These are phyloP conservation scores for Epicoccum sorghinum DNA, from an alignment of 2,329 filamentous ascomycete species.

Conservation along the genomic window DNA sequence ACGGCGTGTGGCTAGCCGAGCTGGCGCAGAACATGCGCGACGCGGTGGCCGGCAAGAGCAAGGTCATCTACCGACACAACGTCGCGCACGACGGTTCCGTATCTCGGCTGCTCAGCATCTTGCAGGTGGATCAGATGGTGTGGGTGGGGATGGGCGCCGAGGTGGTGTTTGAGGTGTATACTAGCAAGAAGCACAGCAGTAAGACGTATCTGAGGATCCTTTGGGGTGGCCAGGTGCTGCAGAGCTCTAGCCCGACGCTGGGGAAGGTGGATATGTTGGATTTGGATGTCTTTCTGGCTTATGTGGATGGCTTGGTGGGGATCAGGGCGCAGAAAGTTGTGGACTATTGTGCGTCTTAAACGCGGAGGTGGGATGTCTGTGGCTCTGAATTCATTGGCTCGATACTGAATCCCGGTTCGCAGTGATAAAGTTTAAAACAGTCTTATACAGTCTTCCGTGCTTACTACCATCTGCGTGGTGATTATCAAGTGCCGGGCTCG, in stretches of 20 bases:
- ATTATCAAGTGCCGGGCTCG: not conserved
- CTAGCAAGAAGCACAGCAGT: conserved; percentile 15
- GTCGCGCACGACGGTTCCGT: conserved; percentile 81
- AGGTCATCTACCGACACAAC: conserved; percentile 71
- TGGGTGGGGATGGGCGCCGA: conserved; percentile 86
- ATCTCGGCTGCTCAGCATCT: conserved; percentile 68
- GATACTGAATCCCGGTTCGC: too few species aligned
- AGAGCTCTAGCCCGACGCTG: conserved; percentile 71
- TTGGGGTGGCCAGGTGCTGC: conserved; percentile 71
- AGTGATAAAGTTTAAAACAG: too few species aligned
- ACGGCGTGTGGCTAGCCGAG: conserved; percentile 77
- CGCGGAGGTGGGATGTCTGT: not conserved
- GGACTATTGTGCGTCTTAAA: conserved; percentile 38
- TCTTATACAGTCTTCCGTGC: not conserved
- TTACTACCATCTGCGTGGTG: not conserved
- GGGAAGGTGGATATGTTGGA: conserved; percentile 74
- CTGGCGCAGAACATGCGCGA: conserved; percentile 69
- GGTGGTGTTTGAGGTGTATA: conserved; percentile 75
- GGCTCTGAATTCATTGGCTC: too few species aligned
- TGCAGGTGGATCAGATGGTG: conserved; percentile 78
- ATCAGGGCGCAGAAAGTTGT: conserved; percentile 50
- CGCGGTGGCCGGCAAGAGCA: conserved; percentile 23
- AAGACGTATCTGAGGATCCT: conserved; percentile 67
- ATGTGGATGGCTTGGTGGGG: conserved; percentile 75
- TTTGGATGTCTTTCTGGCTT: conserved; percentile 66